These are phyloP conservation scores for Zygnema circumcarinatum DNA, from an alignment of 139 green algal species.

Conservation along the genomic window DNA sequence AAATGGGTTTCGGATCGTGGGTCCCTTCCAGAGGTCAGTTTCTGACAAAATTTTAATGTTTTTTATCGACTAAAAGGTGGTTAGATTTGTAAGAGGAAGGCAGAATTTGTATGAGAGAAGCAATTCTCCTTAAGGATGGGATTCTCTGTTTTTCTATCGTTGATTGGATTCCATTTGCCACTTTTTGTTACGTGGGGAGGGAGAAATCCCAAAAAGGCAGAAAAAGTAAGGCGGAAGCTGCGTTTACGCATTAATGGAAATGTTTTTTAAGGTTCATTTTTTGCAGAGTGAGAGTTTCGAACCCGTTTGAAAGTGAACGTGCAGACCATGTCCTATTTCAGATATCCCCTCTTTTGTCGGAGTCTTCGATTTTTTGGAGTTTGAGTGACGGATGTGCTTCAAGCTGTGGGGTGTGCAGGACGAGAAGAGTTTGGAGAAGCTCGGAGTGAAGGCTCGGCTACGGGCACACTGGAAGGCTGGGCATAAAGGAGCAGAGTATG, in stretches of 20 bases:
- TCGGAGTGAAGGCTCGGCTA: constrained; percentile 4
- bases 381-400: not conserved
- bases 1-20: not conserved
- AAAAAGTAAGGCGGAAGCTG: too few species aligned
- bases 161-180: too few species aligned
- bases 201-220: too few species aligned
- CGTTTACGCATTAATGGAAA: too few species aligned
- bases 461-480: not conserved
- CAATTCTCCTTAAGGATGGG: not conserved
- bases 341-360: not conserved
- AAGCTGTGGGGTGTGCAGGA: not conserved
- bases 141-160: not conserved
- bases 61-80: not conserved
- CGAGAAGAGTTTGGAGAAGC: not conserved
- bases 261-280: not conserved
- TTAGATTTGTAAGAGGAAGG: not conserved
- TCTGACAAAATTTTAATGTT: not conserved
- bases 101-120: not conserved
- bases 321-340: not conserved
- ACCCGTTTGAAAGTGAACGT: not conserved
- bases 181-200: too few species aligned
- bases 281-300: not conserved
- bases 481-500: not conserved
- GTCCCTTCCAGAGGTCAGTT: not conserved
- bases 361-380: not conserved